Evolutionary conservation across 768 basidiomycete species (phyloP), one percentile per base, ranked within the genome.

Genomic region (Trametes punicea): DNA sequence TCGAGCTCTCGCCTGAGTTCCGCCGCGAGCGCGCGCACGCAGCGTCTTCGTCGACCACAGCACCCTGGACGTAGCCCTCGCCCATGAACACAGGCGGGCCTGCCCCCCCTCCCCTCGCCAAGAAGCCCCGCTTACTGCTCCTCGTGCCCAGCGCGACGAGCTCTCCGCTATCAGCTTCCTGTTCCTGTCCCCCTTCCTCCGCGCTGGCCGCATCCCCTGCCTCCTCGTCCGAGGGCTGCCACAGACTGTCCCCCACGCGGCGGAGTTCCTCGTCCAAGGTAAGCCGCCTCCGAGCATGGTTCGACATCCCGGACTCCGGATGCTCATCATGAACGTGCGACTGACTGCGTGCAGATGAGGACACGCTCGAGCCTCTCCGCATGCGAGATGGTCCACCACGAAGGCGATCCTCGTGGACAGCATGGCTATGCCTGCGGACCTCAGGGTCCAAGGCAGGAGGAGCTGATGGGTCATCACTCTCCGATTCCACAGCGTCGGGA

Each of bases 41-140:
- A 27, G 44, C 25, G 25, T 56, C 59, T 18, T 56, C 46, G 5
- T 72, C 74, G 16, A 73, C 70, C 0, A 69, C 82, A 36, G 34
- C 34, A n/a, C 80, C 85, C 40, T 79, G 77, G 4, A 87, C 79
- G 62, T 85, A 85, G 3, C 86, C 87, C 25, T 74, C 79, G 7
- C 83, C 85, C 81, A 89, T 84, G 55, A 83, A 82, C 10, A 92
- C 84, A 1, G 88, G 84, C 1, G 65, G 55, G 0, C 90, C 90
- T 21, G 84, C 88, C 9, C 79, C 88, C 0, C 90, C 89, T 11
- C 89, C 89, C 63, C 82, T 84, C 3, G 87, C 84, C 20, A 90
- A 72, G 59, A 90, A 92, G 2, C 87, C 85, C 4, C 66, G 71
- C 16, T 70, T 74, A 62, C 77, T 81, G 47, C 76, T 80, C 65